These are phyloP conservation scores for Phytopythium ostracodes DNA, from an alignment of 352 stramenopile species.

Conservation along the genomic window DNA sequence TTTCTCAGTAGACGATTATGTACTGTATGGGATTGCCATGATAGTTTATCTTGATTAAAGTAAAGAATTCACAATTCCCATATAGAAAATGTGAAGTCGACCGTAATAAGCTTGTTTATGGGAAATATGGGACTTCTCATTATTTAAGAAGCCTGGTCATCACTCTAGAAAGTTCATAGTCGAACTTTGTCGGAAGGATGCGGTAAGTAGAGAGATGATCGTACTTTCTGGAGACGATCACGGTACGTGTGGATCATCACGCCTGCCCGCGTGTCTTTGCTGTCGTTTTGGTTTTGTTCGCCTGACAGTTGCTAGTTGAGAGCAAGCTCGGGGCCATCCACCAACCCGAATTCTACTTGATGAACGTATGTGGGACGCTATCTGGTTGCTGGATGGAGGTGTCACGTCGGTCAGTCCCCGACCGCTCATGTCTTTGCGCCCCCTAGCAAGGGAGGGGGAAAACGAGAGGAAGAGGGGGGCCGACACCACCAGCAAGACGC, in stretches of 20 bases:
- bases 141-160: no score
- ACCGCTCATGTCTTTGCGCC: conserved; percentile 11
- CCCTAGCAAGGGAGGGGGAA: background rate
- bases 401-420: background rate
- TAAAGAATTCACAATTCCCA: no score
- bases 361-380: background rate
- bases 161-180: background rate
- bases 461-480: conserved; percentile 1
- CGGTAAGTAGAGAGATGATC: no score
- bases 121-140: no score
- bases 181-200: background rate
- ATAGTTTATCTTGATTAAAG: no score
- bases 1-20: no score
- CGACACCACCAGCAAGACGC: conserved; percentile 7
- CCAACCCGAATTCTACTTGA: background rate
- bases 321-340: background rate
- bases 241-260: background rate
- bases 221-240: no score
- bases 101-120: no score
- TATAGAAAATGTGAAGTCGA: no score
- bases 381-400: conserved; percentile 1
- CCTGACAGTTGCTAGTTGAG: conserved; percentile 1
- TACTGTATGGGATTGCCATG: no score
- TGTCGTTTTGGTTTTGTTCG: background rate
- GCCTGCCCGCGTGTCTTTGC: conserved; percentile 4